Conservation (phyloP, 176 grass and related monocot genomes). For the Cenchrus fungigraminus region DNA sequence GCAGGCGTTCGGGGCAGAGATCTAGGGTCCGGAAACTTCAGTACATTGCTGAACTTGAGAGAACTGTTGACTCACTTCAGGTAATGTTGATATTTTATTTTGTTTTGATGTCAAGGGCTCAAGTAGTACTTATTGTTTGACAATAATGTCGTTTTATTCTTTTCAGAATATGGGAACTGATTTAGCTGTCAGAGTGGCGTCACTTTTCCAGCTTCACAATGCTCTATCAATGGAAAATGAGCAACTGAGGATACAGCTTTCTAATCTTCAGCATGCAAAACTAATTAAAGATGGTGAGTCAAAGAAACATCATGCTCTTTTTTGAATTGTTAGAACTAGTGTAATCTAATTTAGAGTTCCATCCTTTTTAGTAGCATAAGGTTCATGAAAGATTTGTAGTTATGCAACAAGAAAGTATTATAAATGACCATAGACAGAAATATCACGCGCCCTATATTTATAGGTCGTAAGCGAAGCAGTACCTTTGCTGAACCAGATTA, state of each 20-base stretch:
- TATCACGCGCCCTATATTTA: not conserved
- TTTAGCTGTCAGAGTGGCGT: constrained; percentile 74
- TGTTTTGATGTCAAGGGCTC: constrained; percentile 29
- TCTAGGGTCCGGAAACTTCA: constrained; percentile 98
- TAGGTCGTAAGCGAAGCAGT: not conserved
- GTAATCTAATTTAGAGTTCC: constrained; percentile 3
- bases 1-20: constrained; percentile 94
- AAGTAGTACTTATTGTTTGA: constrained; percentile 1
- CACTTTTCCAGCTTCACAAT: constrained; percentile 80
- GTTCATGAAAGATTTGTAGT: not conserved
- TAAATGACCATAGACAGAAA: not conserved
- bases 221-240: constrained; percentile 88
- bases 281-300: constrained; percentile 81
- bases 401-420: constrained; percentile 10
- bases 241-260: constrained; percentile 71
- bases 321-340: constrained; percentile 2
- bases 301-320: constrained; percentile 13
- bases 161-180: constrained; percentile 85
- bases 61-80: constrained; percentile 84
- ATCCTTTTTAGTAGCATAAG: not conserved
- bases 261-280: constrained; percentile 76
- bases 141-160: constrained; percentile 25
- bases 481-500: constrained; percentile 14
- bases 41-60: constrained; percentile 98
- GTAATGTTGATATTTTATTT: constrained; percentile 47